Percentiles rank a stretch among this genome's conserved stretches.
These are phyloP conservation scores for Metarhizium anisopliae DNA, from an alignment of 2,329 filamentous ascomycete species.

Conservation along the genomic window DNA sequence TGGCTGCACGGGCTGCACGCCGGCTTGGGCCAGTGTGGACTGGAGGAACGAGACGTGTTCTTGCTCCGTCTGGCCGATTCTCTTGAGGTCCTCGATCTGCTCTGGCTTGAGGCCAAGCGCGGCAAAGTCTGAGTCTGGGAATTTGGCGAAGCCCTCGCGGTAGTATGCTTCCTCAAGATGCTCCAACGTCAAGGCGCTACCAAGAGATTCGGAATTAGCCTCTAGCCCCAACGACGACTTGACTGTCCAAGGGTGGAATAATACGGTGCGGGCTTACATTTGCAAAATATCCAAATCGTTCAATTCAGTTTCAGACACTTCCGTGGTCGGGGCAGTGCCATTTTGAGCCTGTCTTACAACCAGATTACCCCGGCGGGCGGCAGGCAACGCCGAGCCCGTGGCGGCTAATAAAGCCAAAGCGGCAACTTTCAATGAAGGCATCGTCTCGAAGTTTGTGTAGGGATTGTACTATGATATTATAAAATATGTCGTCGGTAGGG, in stretches of 20 bases:
- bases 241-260: not conserved
- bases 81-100: conserved; percentile 41
- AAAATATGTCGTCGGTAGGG: not conserved
- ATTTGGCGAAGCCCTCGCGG: conserved; percentile 58
- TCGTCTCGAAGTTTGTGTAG: conserved; percentile 18
- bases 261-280: conserved; percentile 35
- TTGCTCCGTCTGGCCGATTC: conserved; percentile 54
- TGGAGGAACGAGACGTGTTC: conserved; percentile 33
- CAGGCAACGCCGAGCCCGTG: conserved; percentile 37
- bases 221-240: not conserved
- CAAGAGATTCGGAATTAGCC: too few relatives aligned
- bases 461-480: not conserved
- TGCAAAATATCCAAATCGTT: conserved; percentile 34
- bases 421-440: conserved; percentile 29
- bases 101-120: conserved; percentile 29
- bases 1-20: conserved; percentile 55
- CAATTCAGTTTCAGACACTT: not conserved
- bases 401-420: conserved; percentile 36
- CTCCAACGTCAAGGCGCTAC: conserved; percentile 58
- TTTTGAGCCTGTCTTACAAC: not conserved
- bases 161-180: conserved; percentile 69
- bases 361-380: conserved; percentile 10
- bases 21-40: conserved; percentile 50
- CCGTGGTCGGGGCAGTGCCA: not conserved
- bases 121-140: conserved; percentile 54